Conservation (phyloP, 2,329 filamentous ascomycete species). For the Nemania sp. region DNA sequence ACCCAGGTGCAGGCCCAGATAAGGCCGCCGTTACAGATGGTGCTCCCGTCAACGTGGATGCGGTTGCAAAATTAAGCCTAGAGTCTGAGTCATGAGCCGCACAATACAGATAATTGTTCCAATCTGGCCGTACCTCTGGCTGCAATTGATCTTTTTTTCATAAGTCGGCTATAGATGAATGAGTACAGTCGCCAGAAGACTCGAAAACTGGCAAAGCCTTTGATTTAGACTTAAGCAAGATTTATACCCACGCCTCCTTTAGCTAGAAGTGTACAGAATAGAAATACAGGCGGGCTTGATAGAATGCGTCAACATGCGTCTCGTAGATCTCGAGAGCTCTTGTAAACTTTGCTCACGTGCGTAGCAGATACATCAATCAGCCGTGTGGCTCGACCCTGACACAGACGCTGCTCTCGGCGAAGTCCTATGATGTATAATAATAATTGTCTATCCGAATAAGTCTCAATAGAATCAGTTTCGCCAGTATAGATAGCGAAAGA, state of each 20-base stretch:
- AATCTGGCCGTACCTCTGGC: neutral
- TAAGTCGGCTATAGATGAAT: slow-evolving; percentile 5
- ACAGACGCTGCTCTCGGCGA: too few species aligned
- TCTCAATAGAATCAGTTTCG: too few species aligned
- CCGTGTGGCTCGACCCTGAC: too few species aligned
- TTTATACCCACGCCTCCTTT: slow-evolving; percentile 25
- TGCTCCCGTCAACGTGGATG: slow-evolving; percentile 7
- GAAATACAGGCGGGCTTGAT: slow-evolving; percentile 10
- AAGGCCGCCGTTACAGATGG: slow-evolving; percentile 9
- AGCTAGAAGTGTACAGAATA: slow-evolving; percentile 9
- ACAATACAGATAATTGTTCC: neutral
- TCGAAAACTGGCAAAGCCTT: slow-evolving; percentile 6
- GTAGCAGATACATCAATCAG: too few species aligned
- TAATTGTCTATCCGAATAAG: too few species aligned
- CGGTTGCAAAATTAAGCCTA: slow-evolving; percentile 28
- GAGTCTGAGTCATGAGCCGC: slow-evolving; percentile 20
- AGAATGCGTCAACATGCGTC: too few species aligned
- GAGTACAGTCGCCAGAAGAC: neutral
- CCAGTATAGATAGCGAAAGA: too few species aligned
- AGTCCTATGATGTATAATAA: too few species aligned
- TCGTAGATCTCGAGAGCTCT: too few species aligned
- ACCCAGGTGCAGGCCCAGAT: slow-evolving; percentile 33
- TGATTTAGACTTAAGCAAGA: slow-evolving; percentile 26
- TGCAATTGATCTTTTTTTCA: neutral
- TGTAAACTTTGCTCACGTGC: too few species aligned